A percentile compares a stretch with the other conserved stretches of the same genome.
Evolutionary conservation across 345 rosid species (phyloP).

Genomic region (Syzygium grande): DNA sequence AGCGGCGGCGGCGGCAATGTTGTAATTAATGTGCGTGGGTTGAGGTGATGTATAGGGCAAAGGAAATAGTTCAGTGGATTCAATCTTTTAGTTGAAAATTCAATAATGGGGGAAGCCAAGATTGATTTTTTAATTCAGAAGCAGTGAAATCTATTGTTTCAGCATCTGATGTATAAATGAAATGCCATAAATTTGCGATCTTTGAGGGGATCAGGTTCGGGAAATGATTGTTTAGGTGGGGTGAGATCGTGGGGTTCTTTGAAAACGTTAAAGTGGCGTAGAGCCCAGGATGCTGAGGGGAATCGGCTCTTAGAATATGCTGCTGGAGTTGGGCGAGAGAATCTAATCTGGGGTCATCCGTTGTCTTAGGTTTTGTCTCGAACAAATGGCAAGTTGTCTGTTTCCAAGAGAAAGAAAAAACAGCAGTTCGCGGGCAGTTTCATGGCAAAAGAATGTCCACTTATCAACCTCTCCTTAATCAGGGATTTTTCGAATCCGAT

Average conservation of each 20-base stretch:
- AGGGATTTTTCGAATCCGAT: neutral
- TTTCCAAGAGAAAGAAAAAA: neutral
- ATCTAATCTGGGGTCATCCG: neutral
- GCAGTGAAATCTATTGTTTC: neutral
- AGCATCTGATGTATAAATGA: neutral
- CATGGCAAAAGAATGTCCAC: neutral
- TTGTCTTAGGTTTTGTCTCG: neutral
- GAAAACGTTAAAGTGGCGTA: neutral
- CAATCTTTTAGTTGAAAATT: neutral
- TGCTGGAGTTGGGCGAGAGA: neutral
- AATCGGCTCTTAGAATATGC: neutral
- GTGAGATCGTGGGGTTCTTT: neutral
- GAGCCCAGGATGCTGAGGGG: neutral
- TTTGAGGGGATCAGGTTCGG: neutral
- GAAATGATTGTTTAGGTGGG: neutral
- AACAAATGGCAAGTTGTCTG: neutral
- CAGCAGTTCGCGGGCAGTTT: neutral
- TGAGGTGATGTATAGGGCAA: neutral
- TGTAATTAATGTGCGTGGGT: neutral
- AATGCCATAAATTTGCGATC: neutral
- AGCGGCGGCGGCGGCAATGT: fast-evolving
- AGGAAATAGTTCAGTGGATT: neutral
- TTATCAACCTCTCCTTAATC: neutral
- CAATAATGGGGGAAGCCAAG: neutral
- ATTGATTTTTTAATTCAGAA: neutral